phyloP scores from a whole-genome alignment of 768 basidiomycete genomes.

The Vararia minispora region DNA sequence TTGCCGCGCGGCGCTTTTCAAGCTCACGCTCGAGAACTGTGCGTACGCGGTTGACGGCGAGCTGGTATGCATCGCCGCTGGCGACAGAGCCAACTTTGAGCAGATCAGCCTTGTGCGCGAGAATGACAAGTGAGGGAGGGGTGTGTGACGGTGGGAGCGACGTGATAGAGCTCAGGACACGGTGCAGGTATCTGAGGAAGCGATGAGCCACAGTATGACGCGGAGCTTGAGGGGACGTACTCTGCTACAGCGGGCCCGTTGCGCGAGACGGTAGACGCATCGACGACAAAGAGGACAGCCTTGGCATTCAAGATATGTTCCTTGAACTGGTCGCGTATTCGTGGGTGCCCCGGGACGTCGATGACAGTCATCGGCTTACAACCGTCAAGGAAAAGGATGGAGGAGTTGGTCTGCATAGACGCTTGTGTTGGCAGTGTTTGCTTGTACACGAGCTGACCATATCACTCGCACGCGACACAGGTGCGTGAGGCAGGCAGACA shows the following conservation, averaged over 20 bases:
- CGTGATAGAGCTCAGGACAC: slow-evolving; percentile 54
- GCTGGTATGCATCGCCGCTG: slow-evolving; percentile 24
- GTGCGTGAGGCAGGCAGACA: slow-evolving; percentile 3
- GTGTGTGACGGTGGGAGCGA: slow-evolving; percentile 62
- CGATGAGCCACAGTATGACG: slow-evolving; percentile 2
- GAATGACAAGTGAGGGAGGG: slow-evolving; percentile 48
- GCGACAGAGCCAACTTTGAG: slow-evolving; percentile 37
- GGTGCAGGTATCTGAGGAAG: slow-evolving; percentile 54
- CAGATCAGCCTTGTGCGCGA: slow-evolving; percentile 72
- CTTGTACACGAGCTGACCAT: slow-evolving; percentile 48
- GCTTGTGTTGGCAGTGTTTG: slow-evolving; percentile 60
- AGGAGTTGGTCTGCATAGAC: slow-evolving; percentile 65
- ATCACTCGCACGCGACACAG: slow-evolving; percentile 7
- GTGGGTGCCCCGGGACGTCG: slow-evolving; percentile 81
- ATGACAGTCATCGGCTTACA: slow-evolving; percentile 42
- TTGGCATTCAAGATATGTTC: slow-evolving; percentile 55
- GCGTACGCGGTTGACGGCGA: slow-evolving; percentile 61
- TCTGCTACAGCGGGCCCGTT: slow-evolving; percentile 70
- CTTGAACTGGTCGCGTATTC: slow-evolving; percentile 61
- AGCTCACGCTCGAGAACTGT: slow-evolving; percentile 77
- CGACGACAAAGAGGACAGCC: slow-evolving; percentile 68
- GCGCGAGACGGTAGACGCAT: slow-evolving; percentile 66
- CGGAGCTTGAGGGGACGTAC: slow-evolving; percentile 32
- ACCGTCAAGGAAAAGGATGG: slow-evolving; percentile 31
- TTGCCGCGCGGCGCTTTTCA: slow-evolving; percentile 60